A percentile compares a stretch with the other conserved stretches of the same genome.
Evolutionary conservation across 1,284 basidiomycete species (phyloP).

Genomic region (Takashimella koratensis): DNA sequence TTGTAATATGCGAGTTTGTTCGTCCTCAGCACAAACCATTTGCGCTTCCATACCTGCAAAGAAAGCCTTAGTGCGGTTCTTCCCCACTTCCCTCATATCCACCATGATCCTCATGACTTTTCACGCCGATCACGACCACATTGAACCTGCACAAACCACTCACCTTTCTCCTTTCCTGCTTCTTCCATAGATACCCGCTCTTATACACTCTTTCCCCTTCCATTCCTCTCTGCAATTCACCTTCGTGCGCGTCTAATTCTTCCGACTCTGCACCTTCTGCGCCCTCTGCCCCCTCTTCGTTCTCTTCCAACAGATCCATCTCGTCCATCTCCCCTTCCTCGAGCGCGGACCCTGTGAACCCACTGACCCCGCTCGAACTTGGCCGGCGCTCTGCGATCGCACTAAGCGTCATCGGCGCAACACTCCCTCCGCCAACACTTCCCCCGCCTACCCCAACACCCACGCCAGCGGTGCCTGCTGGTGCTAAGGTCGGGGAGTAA

Average conservation of each 20-base stretch:
- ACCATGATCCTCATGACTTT: constrained; percentile 2
- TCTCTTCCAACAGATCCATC: constrained; percentile 63
- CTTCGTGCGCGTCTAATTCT: constrained; percentile 48
- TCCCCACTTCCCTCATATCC: too few relatives aligned
- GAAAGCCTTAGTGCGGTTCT: too few relatives aligned
- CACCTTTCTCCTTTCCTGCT: constrained; percentile 94
- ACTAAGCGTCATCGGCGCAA: constrained; percentile 12
- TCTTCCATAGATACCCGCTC: constrained; percentile 89
- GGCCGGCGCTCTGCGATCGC: constrained; percentile 11
- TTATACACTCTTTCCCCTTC: constrained; percentile 77
- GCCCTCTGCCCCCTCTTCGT: constrained; percentile 28
- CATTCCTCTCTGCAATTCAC: constrained; percentile 57
- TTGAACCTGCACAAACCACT: constrained; percentile 22
- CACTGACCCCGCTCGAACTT: constrained; percentile 17
- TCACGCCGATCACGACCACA: not conserved
- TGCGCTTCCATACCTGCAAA: constrained; percentile 98
- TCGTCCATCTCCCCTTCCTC: constrained; percentile 49
- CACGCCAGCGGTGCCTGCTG: constrained; percentile 44
- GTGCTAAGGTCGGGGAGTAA: not conserved
- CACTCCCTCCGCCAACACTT: constrained; percentile 7
- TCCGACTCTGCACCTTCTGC: constrained; percentile 68
- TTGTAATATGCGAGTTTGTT: constrained; percentile 97
- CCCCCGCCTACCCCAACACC: constrained; percentile 6
- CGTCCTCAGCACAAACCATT: constrained; percentile 93
- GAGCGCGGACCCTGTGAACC: not conserved